These are phyloP conservation scores for Chaetoscypha palmicola DNA, from an alignment of 2,329 filamentous ascomycete species.

Conservation along the genomic window DNA sequence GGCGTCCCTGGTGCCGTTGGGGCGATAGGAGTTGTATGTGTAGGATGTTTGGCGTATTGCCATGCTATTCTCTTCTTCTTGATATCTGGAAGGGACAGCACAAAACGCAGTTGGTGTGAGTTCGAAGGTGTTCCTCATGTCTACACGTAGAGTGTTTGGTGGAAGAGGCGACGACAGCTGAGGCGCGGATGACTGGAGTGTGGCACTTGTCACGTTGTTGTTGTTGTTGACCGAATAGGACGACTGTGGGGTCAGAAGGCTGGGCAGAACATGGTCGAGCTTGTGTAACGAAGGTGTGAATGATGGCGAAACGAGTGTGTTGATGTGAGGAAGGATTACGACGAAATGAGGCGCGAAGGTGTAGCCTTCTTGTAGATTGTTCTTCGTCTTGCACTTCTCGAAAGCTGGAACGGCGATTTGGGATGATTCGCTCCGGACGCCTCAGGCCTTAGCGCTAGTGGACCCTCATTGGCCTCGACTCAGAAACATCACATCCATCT, in stretches of 20 bases:
- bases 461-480: too few species aligned
- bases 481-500: too few species aligned
- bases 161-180: not conserved
- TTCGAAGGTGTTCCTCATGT: constrained; percentile 1
- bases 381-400: too few species aligned
- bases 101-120: not conserved
- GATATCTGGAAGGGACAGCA: not conserved
- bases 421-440: too few species aligned
- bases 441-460: too few species aligned
- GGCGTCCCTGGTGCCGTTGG: not conserved
- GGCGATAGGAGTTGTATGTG: not conserved
- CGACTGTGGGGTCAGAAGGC: not conserved
- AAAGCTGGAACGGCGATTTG: too few species aligned
- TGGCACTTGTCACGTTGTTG: constrained; percentile 1
- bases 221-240: too few species aligned
- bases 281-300: not conserved
- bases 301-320: not conserved
- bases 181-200: not conserved
- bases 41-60: not conserved
- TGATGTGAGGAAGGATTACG: not conserved
- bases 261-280: not conserved
- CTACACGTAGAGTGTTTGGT: not conserved
- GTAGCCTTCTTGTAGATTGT: too few species aligned
- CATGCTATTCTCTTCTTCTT: constrained; percentile 2
- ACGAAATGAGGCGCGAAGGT: too few species aligned